Evolutionary conservation across 768 basidiomycete species (phyloP).

Genomic region (Clitopilus passeckerianus): DNA sequence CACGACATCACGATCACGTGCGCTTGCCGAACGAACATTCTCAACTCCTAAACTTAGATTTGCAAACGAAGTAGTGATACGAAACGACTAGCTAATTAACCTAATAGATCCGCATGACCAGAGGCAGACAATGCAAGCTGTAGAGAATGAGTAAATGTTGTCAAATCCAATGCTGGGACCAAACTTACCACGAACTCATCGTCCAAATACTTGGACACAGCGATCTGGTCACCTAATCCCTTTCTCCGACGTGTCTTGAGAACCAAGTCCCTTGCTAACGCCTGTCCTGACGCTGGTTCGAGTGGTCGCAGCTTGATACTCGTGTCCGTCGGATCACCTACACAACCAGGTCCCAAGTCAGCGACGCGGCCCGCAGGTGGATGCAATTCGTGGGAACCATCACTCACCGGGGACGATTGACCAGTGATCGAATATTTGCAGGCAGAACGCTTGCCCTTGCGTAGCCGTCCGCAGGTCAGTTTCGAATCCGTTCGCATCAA

Average conservation of each 20-base stretch:
- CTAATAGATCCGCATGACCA: slow-evolving; percentile 91
- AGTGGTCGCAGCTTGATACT: slow-evolving; percentile 93
- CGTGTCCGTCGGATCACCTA: slow-evolving; percentile 97
- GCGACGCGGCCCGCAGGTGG: slow-evolving; percentile 9
- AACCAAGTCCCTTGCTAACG: slow-evolving; percentile 90
- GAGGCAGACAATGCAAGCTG: slow-evolving; percentile 92
- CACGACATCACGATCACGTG: slow-evolving; percentile 23
- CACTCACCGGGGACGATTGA: slow-evolving; percentile 89
- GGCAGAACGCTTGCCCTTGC: slow-evolving; percentile 98
- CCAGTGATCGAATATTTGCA: slow-evolving; percentile 99
- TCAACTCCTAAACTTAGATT: slow-evolving; percentile 1
- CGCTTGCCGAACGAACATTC: slow-evolving; percentile 6
- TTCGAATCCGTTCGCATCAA: slow-evolving; percentile 98
- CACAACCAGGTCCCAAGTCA: neutral
- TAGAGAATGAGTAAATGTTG: slow-evolving; percentile 5
- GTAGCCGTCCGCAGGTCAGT: slow-evolving; percentile 97
- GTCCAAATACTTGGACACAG: slow-evolving; percentile 95
- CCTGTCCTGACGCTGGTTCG: slow-evolving; percentile 96
- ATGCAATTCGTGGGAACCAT: slow-evolving; percentile 15
- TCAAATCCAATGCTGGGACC: slow-evolving; percentile 1
- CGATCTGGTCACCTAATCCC: slow-evolving; percentile 94
- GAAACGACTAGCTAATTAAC: slow-evolving; percentile 24
- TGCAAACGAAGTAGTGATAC: slow-evolving; percentile 8
- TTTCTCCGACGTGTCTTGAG: slow-evolving; percentile 95
- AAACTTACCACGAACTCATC: slow-evolving; percentile 88